Percentiles rank a stretch among this genome's conserved stretches.
phyloP scores from a whole-genome alignment of 768 basidiomycete genomes.

The Glaciozyma martinii region DNA sequence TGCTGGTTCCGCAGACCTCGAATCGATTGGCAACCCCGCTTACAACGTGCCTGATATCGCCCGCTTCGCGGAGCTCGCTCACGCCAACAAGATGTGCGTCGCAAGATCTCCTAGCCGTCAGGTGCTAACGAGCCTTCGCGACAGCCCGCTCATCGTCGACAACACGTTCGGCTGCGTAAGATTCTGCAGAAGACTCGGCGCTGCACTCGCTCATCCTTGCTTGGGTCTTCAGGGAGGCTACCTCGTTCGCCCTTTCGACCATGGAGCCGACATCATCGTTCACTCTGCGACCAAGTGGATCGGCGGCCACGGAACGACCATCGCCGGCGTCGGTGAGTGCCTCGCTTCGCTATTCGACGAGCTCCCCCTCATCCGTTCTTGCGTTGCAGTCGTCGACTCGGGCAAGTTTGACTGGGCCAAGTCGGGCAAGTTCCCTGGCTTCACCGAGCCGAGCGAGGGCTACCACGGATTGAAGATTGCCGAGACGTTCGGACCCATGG shows the following conservation, averaged over 20 bases:
- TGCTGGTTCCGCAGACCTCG: slow-evolving; percentile 42
- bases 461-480: slow-evolving; percentile 63
- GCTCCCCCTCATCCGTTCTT: background rate
- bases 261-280: slow-evolving; percentile 71
- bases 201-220: background rate
- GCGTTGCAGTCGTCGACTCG: slow-evolving; percentile 53
- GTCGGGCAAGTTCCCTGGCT: slow-evolving; percentile 54
- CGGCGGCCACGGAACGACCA: slow-evolving; percentile 52
- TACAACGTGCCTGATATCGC: slow-evolving; percentile 45
- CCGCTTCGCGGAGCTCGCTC: background rate
- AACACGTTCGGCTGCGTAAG: slow-evolving; percentile 21
- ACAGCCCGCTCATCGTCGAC: background rate
- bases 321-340: slow-evolving; percentile 52
- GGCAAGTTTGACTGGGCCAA: slow-evolving; percentile 59
- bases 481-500: slow-evolving; percentile 53
- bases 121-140: background rate
- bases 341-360: slow-evolving; percentile 44
- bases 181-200: no score
- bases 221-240: slow-evolving; percentile 42
- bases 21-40: slow-evolving; percentile 68
- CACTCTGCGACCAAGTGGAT: slow-evolving; percentile 82
- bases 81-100: background rate
- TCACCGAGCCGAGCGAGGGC: slow-evolving; percentile 63
- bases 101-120: background rate
- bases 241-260: slow-evolving; percentile 58